Evolutionary conservation across 305 asterid genomes (phyloP).

Genomic region (Lippia alba): DNA sequence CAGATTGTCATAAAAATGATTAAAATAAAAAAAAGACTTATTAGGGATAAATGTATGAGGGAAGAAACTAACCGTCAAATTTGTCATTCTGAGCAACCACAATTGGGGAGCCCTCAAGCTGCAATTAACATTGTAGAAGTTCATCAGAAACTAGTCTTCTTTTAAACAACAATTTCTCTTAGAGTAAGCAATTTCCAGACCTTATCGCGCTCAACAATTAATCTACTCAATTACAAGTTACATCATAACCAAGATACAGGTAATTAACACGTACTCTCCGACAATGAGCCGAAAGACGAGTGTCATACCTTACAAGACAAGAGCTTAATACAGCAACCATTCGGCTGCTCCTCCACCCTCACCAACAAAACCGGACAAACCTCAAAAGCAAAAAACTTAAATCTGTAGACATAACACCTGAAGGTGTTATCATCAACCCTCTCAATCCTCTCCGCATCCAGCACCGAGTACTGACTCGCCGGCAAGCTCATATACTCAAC

Average conservation of each 20-base stretch:
- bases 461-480: constrained; percentile 96
- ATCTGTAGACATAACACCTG: constrained; percentile 81
- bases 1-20: background rate
- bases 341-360: constrained; percentile 89
- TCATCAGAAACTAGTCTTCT: constrained; percentile 2
- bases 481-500: constrained; percentile 97
- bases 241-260: background rate
- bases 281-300: background rate
- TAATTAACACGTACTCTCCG: background rate
- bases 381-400: constrained; percentile 86
- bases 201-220: background rate
- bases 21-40: constrained; percentile 18
- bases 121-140: constrained; percentile 38
- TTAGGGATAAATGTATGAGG: constrained; percentile 1
- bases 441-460: constrained; percentile 97
- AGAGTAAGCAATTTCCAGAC: background rate
- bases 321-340: constrained; percentile 86
- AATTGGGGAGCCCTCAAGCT: constrained; percentile 83
- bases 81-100: constrained; percentile 84
- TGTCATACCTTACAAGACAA: constrained; percentile 73
- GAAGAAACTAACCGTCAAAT: constrained; percentile 66
- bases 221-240: constrained; percentile 2
- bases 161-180: background rate
- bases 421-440: constrained; percentile 88
- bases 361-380: constrained; percentile 96